A percentile compares a stretch with the other conserved stretches of the same genome.
These are phyloP conservation scores for Debaryomyces nepalensis DNA, from an alignment of 1,139 yeast genomes.

Conservation along the genomic window DNA sequence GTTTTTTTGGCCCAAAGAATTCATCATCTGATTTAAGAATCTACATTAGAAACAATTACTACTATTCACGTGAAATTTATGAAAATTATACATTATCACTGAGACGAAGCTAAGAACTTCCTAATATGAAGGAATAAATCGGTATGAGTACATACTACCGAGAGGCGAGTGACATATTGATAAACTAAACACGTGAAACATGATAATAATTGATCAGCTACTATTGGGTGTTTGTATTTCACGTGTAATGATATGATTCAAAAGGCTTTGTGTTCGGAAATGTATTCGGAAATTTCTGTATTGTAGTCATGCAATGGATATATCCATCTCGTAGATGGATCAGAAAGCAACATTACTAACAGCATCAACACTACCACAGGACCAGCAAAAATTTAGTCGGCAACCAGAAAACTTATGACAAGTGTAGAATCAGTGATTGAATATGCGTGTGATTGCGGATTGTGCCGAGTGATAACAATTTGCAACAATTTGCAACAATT, in stretches of 20 bases:
- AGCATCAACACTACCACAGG: no score
- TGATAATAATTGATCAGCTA: constrained; percentile 4
- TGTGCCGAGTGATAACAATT: no score
- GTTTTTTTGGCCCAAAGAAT: constrained; percentile 1
- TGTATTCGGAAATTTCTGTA: neutral
- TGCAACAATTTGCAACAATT: no score
- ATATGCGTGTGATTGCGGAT: no score
- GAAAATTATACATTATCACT: constrained; percentile 1
- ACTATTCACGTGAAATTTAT: constrained; percentile 6
- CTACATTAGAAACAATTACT: neutral
- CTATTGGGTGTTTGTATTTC: constrained; percentile 2
- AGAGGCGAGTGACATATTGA: constrained; percentile 5
- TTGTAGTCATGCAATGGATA: neutral
- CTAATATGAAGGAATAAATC: constrained; percentile 1
- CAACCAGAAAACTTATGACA: no score
- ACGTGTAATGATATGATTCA: constrained; percentile 11
- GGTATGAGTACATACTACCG: no score
- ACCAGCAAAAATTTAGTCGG: no score
- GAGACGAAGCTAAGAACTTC: neutral
- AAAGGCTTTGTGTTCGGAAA: no score
- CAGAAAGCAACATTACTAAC: no score
- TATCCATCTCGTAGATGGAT: no score
- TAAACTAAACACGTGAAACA: constrained; percentile 7
- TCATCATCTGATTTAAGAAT: constrained; percentile 1
- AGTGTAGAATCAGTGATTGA: no score